Evolutionary conservation across 306 rosid genomes (phyloP), one percentile per base, ranked within the genome.

Genomic region (Cyamopsis tetragonoloba): DNA sequence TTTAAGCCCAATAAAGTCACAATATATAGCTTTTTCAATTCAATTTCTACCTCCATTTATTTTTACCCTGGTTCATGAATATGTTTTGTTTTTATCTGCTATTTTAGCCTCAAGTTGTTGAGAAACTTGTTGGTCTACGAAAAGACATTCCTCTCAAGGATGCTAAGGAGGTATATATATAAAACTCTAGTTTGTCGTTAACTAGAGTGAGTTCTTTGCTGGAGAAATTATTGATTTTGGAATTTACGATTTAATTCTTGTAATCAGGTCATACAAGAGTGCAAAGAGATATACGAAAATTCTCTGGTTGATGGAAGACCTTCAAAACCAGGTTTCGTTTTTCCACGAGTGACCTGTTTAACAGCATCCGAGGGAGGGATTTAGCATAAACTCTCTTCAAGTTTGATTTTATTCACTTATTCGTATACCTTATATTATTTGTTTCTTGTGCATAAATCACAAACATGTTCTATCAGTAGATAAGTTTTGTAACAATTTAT

Each of bases 141-240:
- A 96, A 93, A 84, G 98, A 97, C 78, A 93, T 93, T 66, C 98
- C 98, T 12, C 77, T 87, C 69, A 93, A 93, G 71, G 98, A 93
- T 66, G 98, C 98, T 11, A 93, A 93, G 72, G 97, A 93, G 98
- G 98, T n/a, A n/a, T n/a, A n/a, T 93, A 81, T 10, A 75, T 39
- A 30, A 50, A 72, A 31, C 47, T 67, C 39, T 62, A 54, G 11
- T 14, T 49, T 11, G 26, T 57, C 54, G 44, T 13, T 41, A 27
- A 14, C 32, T 11, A 3, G 13, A 28, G n/a, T n/a, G n/a, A n/a
- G 56, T 34, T 27, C 18, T 42, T 43, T 46, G 10, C 20, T 38
- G 15, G 60, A 41, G 14, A 38, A 26, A 59, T 64, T 31, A 55
- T 43, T 57, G 53, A 49, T 50, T 66, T 66, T 34, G 66, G 37